phyloP scores from a whole-genome alignment of 192 early-diverging fungal genomes.

The Gamsiella multidivaricata region DNA sequence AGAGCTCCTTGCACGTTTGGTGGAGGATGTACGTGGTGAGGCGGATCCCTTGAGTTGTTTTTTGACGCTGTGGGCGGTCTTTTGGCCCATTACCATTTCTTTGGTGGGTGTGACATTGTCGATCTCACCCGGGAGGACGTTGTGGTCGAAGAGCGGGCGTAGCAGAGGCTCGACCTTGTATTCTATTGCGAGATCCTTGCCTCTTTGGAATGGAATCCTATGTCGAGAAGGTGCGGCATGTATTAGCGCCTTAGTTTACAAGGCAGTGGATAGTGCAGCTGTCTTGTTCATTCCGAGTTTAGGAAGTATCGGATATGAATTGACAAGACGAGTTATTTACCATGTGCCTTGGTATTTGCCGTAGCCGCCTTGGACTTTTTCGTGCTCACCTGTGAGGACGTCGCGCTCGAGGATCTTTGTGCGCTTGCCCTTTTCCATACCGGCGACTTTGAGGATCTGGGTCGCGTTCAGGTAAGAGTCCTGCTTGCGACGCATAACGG shows the following conservation, averaged over 20 bases:
- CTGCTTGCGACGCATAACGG: conserved; percentile 82
- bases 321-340: too few species aligned
- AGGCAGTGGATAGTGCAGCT: too few species aligned
- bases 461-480: conserved; percentile 92
- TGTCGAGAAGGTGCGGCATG: too few species aligned
- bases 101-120: conserved; percentile 58
- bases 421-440: conserved; percentile 84
- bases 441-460: conserved; percentile 92
- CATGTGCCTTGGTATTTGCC: conserved; percentile 95
- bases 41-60: conserved; percentile 8
- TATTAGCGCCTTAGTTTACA: too few species aligned
- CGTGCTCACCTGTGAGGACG: conserved; percentile 81
- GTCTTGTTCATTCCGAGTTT: not conserved
- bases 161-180: conserved; percentile 81
- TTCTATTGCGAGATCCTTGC: conserved; percentile 84
- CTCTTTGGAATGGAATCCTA: conserved; percentile 89
- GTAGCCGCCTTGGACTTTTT: conserved; percentile 96
- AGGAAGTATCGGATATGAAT: too few species aligned
- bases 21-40: conserved; percentile 18
- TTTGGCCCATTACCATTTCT: conserved; percentile 52
- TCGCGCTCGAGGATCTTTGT: conserved; percentile 92
- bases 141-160: conserved; percentile 84
- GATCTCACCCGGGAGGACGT: conserved; percentile 64
- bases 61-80: conserved; percentile 4
- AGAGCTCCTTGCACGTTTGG: conserved; percentile 30